Evolutionary conservation across 179 eudicot genomes (phyloP).

Genomic region (Corrigiola litoralis): DNA sequence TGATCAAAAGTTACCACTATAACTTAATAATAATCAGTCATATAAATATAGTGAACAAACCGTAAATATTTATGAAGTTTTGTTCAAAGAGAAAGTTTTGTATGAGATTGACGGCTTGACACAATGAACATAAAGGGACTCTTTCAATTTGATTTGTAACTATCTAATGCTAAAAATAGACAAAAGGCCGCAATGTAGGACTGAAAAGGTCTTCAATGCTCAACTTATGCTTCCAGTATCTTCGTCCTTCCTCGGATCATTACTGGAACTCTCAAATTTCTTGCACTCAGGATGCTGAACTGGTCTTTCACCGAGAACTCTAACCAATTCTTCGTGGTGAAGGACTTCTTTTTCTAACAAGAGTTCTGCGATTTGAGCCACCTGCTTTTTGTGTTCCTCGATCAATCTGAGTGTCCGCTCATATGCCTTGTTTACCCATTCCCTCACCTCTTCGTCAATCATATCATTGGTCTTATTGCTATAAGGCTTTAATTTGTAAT

Average conservation of each 20-base stretch:
- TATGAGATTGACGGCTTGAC: no score
- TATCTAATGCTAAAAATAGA: no score
- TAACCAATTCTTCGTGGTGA: slow-evolving; percentile 66
- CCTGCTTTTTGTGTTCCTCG: slow-evolving; percentile 63
- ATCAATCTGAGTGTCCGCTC: slow-evolving; percentile 45
- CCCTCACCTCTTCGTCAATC: slow-evolving; percentile 72
- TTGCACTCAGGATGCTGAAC: slow-evolving; percentile 46
- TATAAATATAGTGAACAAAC: no score
- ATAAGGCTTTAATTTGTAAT: slow-evolving; percentile 58
- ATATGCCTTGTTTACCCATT: slow-evolving; percentile 77
- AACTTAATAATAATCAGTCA: no score
- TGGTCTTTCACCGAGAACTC: slow-evolving; percentile 72
- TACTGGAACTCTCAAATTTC: slow-evolving; percentile 53
- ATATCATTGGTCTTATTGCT: slow-evolving; percentile 70
- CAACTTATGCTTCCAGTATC: neutral
- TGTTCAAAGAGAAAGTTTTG: no score
- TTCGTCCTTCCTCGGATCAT: slow-evolving; percentile 34
- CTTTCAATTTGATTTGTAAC: no score
- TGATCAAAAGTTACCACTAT: no score
- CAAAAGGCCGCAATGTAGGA: no score
- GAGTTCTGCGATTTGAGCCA: slow-evolving; percentile 68
- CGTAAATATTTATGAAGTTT: no score
- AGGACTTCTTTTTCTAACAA: slow-evolving; percentile 71
- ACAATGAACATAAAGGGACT: no score
- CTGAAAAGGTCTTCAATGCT: no score